These are phyloP conservation scores for Lichenothelia convexa DNA, from an alignment of 495 filamentous ascomycete genomes.

Conservation along the genomic window DNA sequence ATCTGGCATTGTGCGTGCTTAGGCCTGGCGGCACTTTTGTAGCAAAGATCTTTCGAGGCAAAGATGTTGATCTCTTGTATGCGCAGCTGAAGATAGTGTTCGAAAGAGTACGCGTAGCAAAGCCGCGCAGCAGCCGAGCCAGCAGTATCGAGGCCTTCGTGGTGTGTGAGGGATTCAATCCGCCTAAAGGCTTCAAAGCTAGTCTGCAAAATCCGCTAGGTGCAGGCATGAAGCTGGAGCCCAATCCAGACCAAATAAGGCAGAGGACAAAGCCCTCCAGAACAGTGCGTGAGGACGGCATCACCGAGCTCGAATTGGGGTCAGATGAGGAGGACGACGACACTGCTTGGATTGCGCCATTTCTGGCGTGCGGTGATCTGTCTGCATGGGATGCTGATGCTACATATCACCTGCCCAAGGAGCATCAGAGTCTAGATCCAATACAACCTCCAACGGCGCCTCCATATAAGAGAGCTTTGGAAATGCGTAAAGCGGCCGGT, in stretches of 20 bases:
- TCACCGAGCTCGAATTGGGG: slow-evolving; percentile 38
- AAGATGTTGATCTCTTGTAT: slow-evolving; percentile 82
- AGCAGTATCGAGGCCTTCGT: slow-evolving; percentile 95
- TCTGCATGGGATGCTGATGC: slow-evolving; percentile 89
- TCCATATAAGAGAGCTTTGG: slow-evolving; percentile 79
- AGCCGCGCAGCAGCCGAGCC: slow-evolving; percentile 77
- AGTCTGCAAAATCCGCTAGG: slow-evolving; percentile 50
- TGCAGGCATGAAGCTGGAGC: slow-evolving; percentile 30
- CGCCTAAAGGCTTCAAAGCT: slow-evolving; percentile 36
- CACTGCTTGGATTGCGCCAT: slow-evolving; percentile 71
- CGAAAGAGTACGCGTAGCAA: slow-evolving; percentile 69
- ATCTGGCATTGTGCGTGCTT: slow-evolving; percentile 78
- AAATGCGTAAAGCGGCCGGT: slow-evolving; percentile 57
- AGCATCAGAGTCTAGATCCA: slow-evolving; percentile 66
- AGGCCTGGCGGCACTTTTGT: slow-evolving; percentile 90
- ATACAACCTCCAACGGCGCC: slow-evolving; percentile 94
- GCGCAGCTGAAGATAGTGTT: slow-evolving; percentile 86
- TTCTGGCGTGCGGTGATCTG: slow-evolving; percentile 92
- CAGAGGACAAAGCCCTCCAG: slow-evolving; percentile 17
- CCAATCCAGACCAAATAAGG: slow-evolving; percentile 1
- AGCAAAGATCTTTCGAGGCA: slow-evolving; percentile 89
- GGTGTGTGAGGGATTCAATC: slow-evolving; percentile 73
- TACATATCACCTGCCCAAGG: slow-evolving; percentile 65
- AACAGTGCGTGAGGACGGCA: slow-evolving; percentile 27
- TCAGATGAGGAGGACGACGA: slow-evolving; percentile 25